phyloP scores from a whole-genome alignment of 257 asterid genomes.

The Nicotiana tomentosiformis region DNA sequence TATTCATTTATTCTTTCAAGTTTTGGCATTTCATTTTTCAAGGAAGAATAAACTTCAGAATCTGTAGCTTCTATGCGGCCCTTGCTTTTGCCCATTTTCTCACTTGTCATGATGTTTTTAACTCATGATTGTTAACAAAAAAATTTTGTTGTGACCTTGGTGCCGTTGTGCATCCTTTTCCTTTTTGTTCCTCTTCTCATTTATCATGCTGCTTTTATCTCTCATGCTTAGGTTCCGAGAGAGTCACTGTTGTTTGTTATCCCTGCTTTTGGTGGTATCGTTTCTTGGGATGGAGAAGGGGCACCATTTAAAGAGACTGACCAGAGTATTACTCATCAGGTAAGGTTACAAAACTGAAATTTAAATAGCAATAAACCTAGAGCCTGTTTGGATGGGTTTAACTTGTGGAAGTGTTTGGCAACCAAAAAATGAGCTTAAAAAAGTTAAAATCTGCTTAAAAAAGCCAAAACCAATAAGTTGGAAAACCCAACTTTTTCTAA shows the following conservation, averaged over 20 bases:
- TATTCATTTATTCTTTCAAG: background rate
- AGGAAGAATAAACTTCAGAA: background rate
- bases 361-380: background rate
- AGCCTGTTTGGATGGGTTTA: no score
- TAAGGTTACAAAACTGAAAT: conserved; percentile 10
- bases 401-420: no score
- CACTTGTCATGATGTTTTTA: background rate
- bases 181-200: background rate
- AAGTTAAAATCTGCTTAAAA: no score
- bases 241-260: conserved; percentile 80
- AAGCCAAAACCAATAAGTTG: no score
- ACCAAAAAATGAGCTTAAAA: no score
- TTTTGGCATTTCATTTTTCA: background rate
- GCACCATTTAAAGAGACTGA: conserved; percentile 87
- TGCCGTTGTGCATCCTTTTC: background rate
- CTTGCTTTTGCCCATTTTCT: background rate
- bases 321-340: conserved; percentile 86
- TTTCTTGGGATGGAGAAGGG: conserved; percentile 98
- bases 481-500: no score
- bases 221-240: conserved; percentile 71
- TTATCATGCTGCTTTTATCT: background rate
- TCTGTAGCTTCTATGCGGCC: background rate
- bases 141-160: background rate
- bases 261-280: conserved; percentile 93
- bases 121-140: background rate